A percentile compares a stretch with the other conserved stretches of the same genome.
Evolutionary conservation across 2,329 filamentous ascomycete species (phyloP).

Genomic region (Arthrobotrys conoides): DNA sequence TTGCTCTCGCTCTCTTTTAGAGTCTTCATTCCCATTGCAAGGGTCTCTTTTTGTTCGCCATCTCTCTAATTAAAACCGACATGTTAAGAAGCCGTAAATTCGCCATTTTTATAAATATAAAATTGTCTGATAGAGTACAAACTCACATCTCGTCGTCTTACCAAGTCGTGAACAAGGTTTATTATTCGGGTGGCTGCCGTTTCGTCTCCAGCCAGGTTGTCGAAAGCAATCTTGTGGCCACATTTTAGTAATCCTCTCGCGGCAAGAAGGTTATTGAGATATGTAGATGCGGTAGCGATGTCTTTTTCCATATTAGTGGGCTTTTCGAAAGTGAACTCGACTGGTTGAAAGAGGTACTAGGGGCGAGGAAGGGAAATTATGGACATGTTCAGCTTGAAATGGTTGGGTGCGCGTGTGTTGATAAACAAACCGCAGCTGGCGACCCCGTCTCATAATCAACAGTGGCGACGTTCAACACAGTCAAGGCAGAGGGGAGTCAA

Average conservation of each 20-base stretch:
- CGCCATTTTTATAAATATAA: neutral
- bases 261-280: slow-evolving; percentile 80
- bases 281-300: slow-evolving; percentile 77
- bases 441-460: no score
- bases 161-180: slow-evolving; percentile 92
- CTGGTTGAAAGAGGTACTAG: no score
- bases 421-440: slow-evolving; percentile 42
- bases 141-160: slow-evolving; percentile 87
- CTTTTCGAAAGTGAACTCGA: neutral
- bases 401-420: slow-evolving; percentile 23
- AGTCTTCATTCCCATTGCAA: slow-evolving; percentile 82
- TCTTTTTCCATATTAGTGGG: slow-evolving; percentile 66
- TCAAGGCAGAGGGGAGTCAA: no score
- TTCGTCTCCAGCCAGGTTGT: slow-evolving; percentile 76
- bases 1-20: slow-evolving; percentile 78
- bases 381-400: neutral
- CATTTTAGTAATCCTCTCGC: slow-evolving; percentile 77
- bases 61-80: slow-evolving; percentile 76
- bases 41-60: slow-evolving; percentile 86
- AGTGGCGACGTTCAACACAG: no score
- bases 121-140: neutral
- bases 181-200: slow-evolving; percentile 81
- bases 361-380: neutral
- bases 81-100: neutral
- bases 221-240: slow-evolving; percentile 85